Percentiles rank a stretch among this genome's conserved stretches.
Evolutionary conservation across 2,329 filamentous ascomycete species (phyloP).

Genomic region (Zymoseptoria ardabiliae): DNA sequence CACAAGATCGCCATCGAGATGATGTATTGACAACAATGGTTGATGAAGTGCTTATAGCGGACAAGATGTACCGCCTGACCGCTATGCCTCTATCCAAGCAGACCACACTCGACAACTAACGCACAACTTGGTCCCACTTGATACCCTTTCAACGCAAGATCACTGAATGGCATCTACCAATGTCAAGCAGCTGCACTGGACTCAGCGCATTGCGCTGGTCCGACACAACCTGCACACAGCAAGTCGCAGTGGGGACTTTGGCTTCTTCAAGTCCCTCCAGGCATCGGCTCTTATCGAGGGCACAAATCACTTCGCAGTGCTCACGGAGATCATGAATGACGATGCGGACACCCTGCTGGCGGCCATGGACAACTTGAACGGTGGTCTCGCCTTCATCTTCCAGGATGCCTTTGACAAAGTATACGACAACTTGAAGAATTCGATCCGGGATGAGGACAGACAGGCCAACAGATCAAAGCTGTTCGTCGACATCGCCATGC

Average conservation of each 20-base stretch:
- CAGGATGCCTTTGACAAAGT: slow-evolving; percentile 42
- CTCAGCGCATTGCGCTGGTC: slow-evolving; percentile 39
- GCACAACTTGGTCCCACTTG: neutral
- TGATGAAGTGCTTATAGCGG: neutral
- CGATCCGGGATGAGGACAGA: slow-evolving; percentile 26
- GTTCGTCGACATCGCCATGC: slow-evolving; percentile 39
- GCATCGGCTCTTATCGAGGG: slow-evolving; percentile 38
- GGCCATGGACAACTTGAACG: slow-evolving; percentile 41
- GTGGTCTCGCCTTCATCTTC: slow-evolving; percentile 39
- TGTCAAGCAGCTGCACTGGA: slow-evolving; percentile 38
- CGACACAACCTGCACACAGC: slow-evolving; percentile 40
- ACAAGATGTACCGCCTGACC: neutral
- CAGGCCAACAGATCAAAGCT: slow-evolving; percentile 30
- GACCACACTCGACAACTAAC: neutral
- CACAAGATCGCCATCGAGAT: neutral
- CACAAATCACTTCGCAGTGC: slow-evolving; percentile 39
- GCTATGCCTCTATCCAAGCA: neutral
- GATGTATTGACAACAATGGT: neutral
- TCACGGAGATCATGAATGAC: slow-evolving; percentile 34
- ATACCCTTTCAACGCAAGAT: neutral
- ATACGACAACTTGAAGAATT: slow-evolving; percentile 37
- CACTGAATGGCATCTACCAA: slow-evolving; percentile 19
- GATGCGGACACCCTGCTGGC: slow-evolving; percentile 38
- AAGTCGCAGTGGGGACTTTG: slow-evolving; percentile 38
- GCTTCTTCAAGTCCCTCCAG: slow-evolving; percentile 42